Evolutionary conservation across 495 filamentous ascomycete species (phyloP).

Genomic region (Cenococcum geophilum): DNA sequence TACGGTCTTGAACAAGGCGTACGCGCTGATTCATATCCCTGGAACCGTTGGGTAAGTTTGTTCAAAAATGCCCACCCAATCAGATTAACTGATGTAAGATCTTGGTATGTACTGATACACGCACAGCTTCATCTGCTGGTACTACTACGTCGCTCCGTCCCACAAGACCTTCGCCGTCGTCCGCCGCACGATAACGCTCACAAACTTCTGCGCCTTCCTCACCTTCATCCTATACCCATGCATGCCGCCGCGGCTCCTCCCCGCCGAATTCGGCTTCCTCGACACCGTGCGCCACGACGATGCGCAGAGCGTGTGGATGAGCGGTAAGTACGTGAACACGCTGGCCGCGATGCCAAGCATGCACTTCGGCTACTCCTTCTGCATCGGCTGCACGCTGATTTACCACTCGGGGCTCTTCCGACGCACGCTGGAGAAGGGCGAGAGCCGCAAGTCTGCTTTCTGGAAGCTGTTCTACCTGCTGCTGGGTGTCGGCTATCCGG

Average conservation of each 20-base stretch:
- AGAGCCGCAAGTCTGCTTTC: constrained; percentile 39
- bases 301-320: constrained; percentile 53
- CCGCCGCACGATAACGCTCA: constrained; percentile 58
- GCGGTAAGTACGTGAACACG: constrained; percentile 33
- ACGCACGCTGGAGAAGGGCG: constrained; percentile 43
- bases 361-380: constrained; percentile 43
- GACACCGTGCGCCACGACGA: constrained; percentile 59
- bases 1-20: constrained; percentile 56
- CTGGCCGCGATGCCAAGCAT: constrained; percentile 33
- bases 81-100: background rate
- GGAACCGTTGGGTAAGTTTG: constrained; percentile 56
- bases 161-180: constrained; percentile 51
- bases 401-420: constrained; percentile 53
- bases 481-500: constrained; percentile 51
- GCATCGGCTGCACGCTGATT: constrained; percentile 54
- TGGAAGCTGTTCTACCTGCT: constrained; percentile 44
- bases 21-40: constrained; percentile 61
- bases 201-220: constrained; percentile 55
- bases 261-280: constrained; percentile 54
- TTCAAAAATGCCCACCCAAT: background rate
- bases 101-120: no score
- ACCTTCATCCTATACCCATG: constrained; percentile 59
- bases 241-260: constrained; percentile 59
- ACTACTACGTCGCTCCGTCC: constrained; percentile 55
- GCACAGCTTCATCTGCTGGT: constrained; percentile 58